These are phyloP conservation scores for Prunella vulgaris DNA, from an alignment of 257 asterid genomes.

Conservation along the genomic window DNA sequence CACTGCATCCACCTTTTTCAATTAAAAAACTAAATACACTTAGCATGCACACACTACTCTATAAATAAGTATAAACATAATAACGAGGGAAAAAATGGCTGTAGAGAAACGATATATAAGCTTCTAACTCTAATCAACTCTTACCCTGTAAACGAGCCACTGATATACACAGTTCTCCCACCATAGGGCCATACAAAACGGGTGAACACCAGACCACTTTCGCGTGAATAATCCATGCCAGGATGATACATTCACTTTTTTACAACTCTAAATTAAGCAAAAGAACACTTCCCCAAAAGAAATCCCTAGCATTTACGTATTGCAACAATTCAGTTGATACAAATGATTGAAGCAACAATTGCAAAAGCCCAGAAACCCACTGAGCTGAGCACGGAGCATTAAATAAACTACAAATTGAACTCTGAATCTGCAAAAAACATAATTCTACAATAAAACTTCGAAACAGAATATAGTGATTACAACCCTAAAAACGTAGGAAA, in stretches of 20 bases:
- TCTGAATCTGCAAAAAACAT: slow-evolving; percentile 22
- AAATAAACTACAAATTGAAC: slow-evolving; percentile 20
- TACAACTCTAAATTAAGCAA: slow-evolving; percentile 18
- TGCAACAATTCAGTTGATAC: slow-evolving; percentile 5
- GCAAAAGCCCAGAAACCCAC: slow-evolving; percentile 15
- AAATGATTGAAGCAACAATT: slow-evolving; percentile 16
- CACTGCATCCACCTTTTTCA: slow-evolving; percentile 70
- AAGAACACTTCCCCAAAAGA: slow-evolving; percentile 3
- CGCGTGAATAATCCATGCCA: slow-evolving; percentile 58
- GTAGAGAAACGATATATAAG: background rate
- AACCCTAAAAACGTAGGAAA: slow-evolving; percentile 1
- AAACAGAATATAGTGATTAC: background rate
- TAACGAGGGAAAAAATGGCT: background rate
- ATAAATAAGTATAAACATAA: background rate
- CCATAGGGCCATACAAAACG: slow-evolving; percentile 83
- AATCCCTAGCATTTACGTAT: slow-evolving; percentile 29
- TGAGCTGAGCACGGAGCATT: slow-evolving; percentile 18
- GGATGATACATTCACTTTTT: slow-evolving; percentile 38
- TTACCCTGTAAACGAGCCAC: slow-evolving; percentile 80
- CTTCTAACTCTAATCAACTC: slow-evolving; percentile 18
- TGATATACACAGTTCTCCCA: slow-evolving; percentile 64
- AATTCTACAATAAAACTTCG: slow-evolving; percentile 5
- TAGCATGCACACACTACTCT: slow-evolving; percentile 11
- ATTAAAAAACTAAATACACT: background rate
- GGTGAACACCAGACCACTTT: slow-evolving; percentile 42